A percentile compares a stretch with the other conserved stretches of the same genome.
Conservation (phyloP, 345 rosid species). For the Salix udensis region DNA sequence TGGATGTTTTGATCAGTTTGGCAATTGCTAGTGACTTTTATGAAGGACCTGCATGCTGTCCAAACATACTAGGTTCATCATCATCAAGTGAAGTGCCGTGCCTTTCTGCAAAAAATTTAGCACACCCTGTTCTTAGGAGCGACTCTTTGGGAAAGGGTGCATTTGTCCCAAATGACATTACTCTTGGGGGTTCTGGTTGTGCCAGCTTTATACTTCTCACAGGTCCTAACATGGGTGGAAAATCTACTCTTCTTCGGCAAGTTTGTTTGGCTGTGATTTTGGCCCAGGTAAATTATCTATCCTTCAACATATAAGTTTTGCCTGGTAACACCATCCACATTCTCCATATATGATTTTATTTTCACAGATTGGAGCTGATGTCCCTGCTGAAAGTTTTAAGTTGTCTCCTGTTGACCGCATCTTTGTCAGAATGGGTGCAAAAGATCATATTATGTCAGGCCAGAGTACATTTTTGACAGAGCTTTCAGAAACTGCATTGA, state of each 20-base stretch:
- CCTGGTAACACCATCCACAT: not conserved
- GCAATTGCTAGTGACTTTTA: slow-evolving; percentile 81
- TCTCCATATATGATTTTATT: slow-evolving; percentile 8
- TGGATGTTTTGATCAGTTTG: slow-evolving; percentile 85
- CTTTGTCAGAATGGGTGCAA: slow-evolving; percentile 96
- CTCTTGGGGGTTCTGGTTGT: slow-evolving; percentile 57
- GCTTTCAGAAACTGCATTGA: slow-evolving; percentile 91
- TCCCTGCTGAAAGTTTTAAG: slow-evolving; percentile 83
- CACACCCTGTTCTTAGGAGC: slow-evolving; percentile 86
- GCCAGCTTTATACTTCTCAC: slow-evolving; percentile 90
- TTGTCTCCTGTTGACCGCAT: slow-evolving; percentile 81
- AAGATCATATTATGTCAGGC: slow-evolving; percentile 90
- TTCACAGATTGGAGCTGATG: slow-evolving; percentile 84
- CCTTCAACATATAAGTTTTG: slow-evolving; percentile 7
- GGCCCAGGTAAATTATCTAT: slow-evolving; percentile 62
- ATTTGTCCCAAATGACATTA: slow-evolving; percentile 83
- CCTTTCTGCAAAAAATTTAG: slow-evolving; percentile 70
- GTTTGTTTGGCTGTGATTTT: slow-evolving; percentile 86
- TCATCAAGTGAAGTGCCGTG: slow-evolving; percentile 48
- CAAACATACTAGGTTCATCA: slow-evolving; percentile 46
- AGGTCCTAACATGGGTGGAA: slow-evolving; percentile 99
- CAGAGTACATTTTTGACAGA: slow-evolving; percentile 96
- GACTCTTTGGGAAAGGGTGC: slow-evolving; percentile 84
- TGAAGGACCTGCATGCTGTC: slow-evolving; percentile 79
- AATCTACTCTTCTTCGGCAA: slow-evolving; percentile 98